phyloP scores from a whole-genome alignment of 106 monocot species.

The Dendrobium huoshanense region DNA sequence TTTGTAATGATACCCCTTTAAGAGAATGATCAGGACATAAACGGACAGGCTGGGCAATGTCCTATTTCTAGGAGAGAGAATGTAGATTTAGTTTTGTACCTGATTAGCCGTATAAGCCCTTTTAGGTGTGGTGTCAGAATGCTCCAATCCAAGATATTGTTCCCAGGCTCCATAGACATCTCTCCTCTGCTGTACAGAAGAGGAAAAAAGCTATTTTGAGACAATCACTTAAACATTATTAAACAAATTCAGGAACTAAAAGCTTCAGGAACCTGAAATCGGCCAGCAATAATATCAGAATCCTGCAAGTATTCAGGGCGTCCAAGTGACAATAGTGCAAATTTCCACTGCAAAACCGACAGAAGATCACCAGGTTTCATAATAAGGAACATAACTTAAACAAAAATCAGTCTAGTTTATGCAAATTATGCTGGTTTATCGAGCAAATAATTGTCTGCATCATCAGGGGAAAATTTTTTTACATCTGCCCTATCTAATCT shows the following conservation, averaged over 20 bases:
- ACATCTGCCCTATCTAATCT: neutral
- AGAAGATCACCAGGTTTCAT: conserved; percentile 4
- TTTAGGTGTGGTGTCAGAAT: conserved; percentile 73
- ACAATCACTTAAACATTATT: neutral
- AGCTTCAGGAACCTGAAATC: conserved; percentile 56
- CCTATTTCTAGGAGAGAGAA: neutral
- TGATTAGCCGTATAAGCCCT: conserved; percentile 64
- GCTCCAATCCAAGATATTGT: conserved; percentile 83
- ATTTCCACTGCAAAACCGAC: conserved; percentile 60
- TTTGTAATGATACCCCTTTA: too few relatives aligned
- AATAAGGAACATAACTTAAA: neutral
- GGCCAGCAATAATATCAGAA: conserved; percentile 58
- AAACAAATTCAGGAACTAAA: neutral
- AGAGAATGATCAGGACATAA: neutral
- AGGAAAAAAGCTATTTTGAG: neutral
- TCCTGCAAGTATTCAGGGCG: conserved; percentile 83
- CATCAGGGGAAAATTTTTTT: neutral
- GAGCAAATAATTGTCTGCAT: neutral
- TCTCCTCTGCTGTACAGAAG: conserved; percentile 44
- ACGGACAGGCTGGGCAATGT: neutral
- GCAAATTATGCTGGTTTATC: neutral
- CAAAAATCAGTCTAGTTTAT: neutral
- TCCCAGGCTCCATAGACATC: conserved; percentile 92
- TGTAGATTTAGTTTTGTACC: conserved; percentile 28
- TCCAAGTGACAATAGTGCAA: conserved; percentile 71